Base-by-base conservation (phyloP, 164 flowering plant species). In the Vitis cinerea region DNA sequence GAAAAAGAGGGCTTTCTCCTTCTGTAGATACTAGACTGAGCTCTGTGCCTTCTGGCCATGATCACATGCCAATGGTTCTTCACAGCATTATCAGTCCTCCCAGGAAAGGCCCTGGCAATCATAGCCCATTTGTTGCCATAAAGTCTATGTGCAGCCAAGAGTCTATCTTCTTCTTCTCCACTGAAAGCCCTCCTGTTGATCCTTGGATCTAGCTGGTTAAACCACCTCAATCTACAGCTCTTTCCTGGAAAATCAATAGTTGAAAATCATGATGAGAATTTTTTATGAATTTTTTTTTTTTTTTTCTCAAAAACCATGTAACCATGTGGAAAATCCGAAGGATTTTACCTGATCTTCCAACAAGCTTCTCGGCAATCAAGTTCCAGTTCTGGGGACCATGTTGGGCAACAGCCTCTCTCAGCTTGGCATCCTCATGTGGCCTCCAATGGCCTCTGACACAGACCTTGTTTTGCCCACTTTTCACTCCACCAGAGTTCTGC, bases 351-450 rank as follows among this genome's bases (percentile, higher is more conserved):
- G 97, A 89, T 91, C 97, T 85, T 74, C 92, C 94, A 58, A 83
- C 81, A 56, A 91, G 89, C 60, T 87, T 83, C 58, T 88, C 87
- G 51, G 93, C 94, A 30, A 91, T 88, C 75, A 88, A 79, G 81
- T 91, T 91, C 94, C 97, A 91, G 72, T 90, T 91, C 70, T 87
- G 97, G 63, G 97, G 94, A 59, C 97, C 97, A 72, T 72, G 81
- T 19, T 81, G 86, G 47, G 86, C 74, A 3, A 91, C 94, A 66
- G 88, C 91, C 55, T 88, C 88, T 73, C 68, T 83, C 56, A 91
- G 94, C 76, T 83, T 83, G 8, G 83, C 80, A 72, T 91, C 97
- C 61, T 91, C 94, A 69, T 82, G 81, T 30, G 93, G 92, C 50
- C 88, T 83, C 93, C 97, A 91, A 74, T 89, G 97, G 56, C 92